Evolutionary conservation across 768 basidiomycete genomes (phyloP), one percentile per base, ranked within the genome.

Genomic region (Termitomyces sp.): DNA sequence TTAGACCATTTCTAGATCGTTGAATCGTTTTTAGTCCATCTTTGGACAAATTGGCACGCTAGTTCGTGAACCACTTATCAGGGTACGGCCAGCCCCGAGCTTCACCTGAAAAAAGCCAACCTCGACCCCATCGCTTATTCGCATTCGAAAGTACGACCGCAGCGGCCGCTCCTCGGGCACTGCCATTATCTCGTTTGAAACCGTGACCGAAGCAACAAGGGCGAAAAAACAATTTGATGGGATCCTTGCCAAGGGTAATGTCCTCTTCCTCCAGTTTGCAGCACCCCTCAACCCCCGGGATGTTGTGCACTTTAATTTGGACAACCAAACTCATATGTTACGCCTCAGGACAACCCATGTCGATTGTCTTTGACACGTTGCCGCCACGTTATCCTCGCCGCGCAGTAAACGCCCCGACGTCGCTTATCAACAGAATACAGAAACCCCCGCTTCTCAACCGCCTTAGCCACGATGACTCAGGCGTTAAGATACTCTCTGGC

Each of bases 21-120:
- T 22, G 15, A 42, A 32, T 2, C n/a, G 11, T 54, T 56, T 58
- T 59, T 68, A 96, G 93, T 81, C 84, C 75, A 93, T 96, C 67
- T 96, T 96, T 82, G 91, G 92, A 69, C 87, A 90, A 73, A 88
- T 92, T 75, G 94, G 94, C 79, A 92, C 91, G 79, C 87, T 96
- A 76, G 83, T 92, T 71, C 88, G 92, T 76, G 92, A 94, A 82
- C 94, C 94, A 78, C 78, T 86, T 75, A 93, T 96, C 76, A 92
- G 90, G 90, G 94, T 96, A 94, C 89, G 94, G 82, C 81, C 75
- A 78, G 80, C 83, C 82, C 80, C 77, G 73, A 80, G 75, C 81
- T 83, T 82, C 84, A 82, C 85, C 74, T 86, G 81, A 71, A 82
- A 80, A 76, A 82, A 76, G 79, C 76, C 78, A 78, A 81, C 76